phyloP scores from a whole-genome alignment of 768 basidiomycete genomes.

The Mycena filopes region DNA sequence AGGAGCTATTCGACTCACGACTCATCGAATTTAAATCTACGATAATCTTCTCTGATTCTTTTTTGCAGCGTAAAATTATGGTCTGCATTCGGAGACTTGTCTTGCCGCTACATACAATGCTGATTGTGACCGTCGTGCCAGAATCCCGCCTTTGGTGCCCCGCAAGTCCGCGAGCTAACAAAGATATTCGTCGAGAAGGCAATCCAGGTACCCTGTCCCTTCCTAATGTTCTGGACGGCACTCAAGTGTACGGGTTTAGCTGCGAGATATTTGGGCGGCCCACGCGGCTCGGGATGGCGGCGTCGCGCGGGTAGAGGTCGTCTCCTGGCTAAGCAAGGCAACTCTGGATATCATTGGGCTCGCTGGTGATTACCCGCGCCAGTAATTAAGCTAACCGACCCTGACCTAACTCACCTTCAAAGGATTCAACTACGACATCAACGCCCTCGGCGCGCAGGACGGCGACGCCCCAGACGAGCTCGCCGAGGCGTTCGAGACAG shows the following conservation, averaged over 20 bases:
- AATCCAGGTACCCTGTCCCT: slow-evolving; percentile 36
- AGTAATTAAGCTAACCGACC: background rate
- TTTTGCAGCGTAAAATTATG: slow-evolving; percentile 38
- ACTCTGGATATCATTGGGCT: slow-evolving; percentile 57
- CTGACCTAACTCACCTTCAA: slow-evolving; percentile 23
- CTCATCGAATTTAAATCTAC: too few species aligned
- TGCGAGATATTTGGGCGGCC: slow-evolving; percentile 46
- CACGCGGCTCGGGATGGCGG: slow-evolving; percentile 35
- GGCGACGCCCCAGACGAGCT: slow-evolving; percentile 48
- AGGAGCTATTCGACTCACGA: too few species aligned
- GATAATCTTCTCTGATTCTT: background rate
- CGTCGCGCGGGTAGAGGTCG: slow-evolving; percentile 51
- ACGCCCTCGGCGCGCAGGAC: slow-evolving; percentile 28
- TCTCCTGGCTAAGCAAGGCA: slow-evolving; percentile 60
- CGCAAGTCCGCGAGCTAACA: slow-evolving; percentile 55
- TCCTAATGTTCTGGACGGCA: background rate
- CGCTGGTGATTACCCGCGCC: slow-evolving; percentile 61
- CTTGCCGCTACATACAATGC: background rate
- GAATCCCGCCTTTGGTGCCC: slow-evolving; percentile 61
- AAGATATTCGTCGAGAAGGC: slow-evolving; percentile 53
- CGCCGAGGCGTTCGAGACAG: slow-evolving; percentile 49
- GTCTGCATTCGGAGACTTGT: slow-evolving; percentile 12
- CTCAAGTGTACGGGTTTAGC: slow-evolving; percentile 30
- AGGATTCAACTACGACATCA: slow-evolving; percentile 32
- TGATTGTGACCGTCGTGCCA: slow-evolving; percentile 5